Percentiles rank a stretch among this genome's conserved stretches.
phyloP scores from a whole-genome alignment of 163 green algal genomes.

The Chlamydomonas reinhardtii region DNA sequence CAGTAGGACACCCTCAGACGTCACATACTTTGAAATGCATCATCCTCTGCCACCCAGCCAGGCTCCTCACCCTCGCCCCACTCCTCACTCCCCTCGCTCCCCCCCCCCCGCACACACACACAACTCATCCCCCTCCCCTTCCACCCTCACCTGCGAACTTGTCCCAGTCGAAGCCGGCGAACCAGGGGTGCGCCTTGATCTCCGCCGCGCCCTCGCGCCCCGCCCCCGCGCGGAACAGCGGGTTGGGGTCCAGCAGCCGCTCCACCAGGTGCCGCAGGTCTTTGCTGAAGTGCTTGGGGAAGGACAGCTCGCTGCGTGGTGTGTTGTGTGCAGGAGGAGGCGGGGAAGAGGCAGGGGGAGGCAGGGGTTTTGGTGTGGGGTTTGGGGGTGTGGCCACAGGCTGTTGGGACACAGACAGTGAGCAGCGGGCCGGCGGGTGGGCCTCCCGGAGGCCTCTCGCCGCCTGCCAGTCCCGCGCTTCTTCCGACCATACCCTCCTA shows the following conservation, averaged over 20 bases:
- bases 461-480: no score
- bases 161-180: slow-evolving; percentile 91
- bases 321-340: not conserved
- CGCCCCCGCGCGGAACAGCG: slow-evolving; percentile 80
- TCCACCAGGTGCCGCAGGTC: slow-evolving; percentile 86
- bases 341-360: not conserved
- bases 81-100: not conserved
- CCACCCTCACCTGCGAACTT: slow-evolving; percentile 65
- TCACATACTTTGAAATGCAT: no score
- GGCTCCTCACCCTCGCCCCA: no score
- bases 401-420: no score
- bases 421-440: no score
- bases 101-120: not conserved
- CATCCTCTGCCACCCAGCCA: no score
- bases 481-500: no score
- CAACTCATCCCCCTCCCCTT: no score
- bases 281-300: slow-evolving; percentile 83
- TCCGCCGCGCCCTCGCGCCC: slow-evolving; percentile 76
- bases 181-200: slow-evolving; percentile 94
- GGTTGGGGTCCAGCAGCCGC: slow-evolving; percentile 83
- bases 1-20: no score
- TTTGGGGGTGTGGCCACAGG: no score
- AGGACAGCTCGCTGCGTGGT: slow-evolving; percentile 62
- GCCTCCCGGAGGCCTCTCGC: no score
- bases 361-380: not conserved